Evolutionary conservation across 2,329 filamentous ascomycete species (phyloP), one percentile per base, ranked within the genome.

Genomic region (Davidsoniella eucalypti): DNA sequence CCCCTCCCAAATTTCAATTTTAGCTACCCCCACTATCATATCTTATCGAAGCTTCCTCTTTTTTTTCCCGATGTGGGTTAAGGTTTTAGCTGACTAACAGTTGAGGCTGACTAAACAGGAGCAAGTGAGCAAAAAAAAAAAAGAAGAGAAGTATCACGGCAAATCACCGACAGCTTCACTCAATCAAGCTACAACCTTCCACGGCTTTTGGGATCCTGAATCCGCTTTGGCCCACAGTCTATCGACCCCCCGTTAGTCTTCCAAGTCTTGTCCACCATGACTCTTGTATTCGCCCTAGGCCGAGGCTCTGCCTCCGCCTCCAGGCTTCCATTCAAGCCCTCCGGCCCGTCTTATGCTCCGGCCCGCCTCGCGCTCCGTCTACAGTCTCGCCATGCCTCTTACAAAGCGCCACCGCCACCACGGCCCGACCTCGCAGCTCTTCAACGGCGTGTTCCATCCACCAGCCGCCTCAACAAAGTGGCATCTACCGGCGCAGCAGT

Each of bases 361-460:
- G 12, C 23, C 39, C 21, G 36, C 12, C n/a, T 49, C n/a, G 23
- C 18, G 9, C 39, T 49, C n/a, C 47, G 26, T 49, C 17, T 25
- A 9, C 37, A 37, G 38, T 12, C 42, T 40, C 42, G 47, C 3
- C 29, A 47, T 33, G 50, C 44, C 25, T 47, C 50, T 8, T 52
- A 51, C 18, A 52, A 53, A 44, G 42, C 41, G n/a, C 9, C 50
- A n/a, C 10, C 21, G 6, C 43, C 47, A 4, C 39, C 18, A 5
- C 50, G 47, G 23, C 52, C 47, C 40, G 41, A 49, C 39, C 44
- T 45, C 49, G 53, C 49, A 47, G 39, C 49, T 44, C 44, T 54
- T 40, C 52, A 50, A 52, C 54, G 44, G 44, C 52, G 41, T 36
- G 16, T 21, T 40, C 16, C 9, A 38, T 21, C 8, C 21, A n/a